Percentiles rank a stretch among this genome's conserved stretches.
phyloP scores from a whole-genome alignment of 2,329 filamentous ascomycete genomes.

The Aspergillus uvarum region DNA sequence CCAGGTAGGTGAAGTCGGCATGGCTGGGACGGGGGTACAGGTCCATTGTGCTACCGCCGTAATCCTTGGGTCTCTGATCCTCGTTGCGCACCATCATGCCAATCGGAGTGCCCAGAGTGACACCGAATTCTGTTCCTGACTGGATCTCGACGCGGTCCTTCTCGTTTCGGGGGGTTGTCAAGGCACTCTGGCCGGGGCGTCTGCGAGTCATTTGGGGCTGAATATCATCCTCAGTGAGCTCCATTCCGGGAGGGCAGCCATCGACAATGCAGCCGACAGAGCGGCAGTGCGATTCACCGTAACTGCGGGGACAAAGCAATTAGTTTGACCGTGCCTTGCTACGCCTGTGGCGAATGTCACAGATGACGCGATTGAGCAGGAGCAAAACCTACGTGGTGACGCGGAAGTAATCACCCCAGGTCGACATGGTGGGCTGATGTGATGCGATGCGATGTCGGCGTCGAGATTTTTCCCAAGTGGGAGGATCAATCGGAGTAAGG shows the following conservation, averaged over 20 bases:
- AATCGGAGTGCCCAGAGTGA: conserved; percentile 89
- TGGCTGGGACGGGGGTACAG: conserved; percentile 86
- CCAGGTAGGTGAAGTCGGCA: conserved; percentile 94
- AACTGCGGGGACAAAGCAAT: conserved; percentile 40
- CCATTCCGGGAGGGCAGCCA: conserved; percentile 82
- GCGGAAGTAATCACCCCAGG: conserved; percentile 77
- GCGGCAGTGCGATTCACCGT: conserved; percentile 86
- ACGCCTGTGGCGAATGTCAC: too few relatives aligned
- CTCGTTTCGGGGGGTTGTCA: conserved; percentile 90
- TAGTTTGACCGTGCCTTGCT: not conserved
- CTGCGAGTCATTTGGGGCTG: conserved; percentile 92
- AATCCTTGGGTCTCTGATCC: conserved; percentile 90
- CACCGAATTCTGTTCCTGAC: conserved; percentile 85
- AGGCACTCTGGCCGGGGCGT: conserved; percentile 81
- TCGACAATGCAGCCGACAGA: conserved; percentile 95
- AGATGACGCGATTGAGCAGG: not conserved
- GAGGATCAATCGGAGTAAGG: not conserved
- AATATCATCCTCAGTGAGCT: conserved; percentile 81
- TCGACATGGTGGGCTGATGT: conserved; percentile 66
- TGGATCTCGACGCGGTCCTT: conserved; percentile 90
- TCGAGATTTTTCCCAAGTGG: not conserved
- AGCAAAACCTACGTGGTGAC: conserved; percentile 69
- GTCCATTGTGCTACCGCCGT: conserved; percentile 86
- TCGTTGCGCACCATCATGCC: conserved; percentile 84
- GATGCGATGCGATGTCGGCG: not conserved